phyloP scores from a whole-genome alignment of 345 rosid genomes.

The Eucalyptus globulus region DNA sequence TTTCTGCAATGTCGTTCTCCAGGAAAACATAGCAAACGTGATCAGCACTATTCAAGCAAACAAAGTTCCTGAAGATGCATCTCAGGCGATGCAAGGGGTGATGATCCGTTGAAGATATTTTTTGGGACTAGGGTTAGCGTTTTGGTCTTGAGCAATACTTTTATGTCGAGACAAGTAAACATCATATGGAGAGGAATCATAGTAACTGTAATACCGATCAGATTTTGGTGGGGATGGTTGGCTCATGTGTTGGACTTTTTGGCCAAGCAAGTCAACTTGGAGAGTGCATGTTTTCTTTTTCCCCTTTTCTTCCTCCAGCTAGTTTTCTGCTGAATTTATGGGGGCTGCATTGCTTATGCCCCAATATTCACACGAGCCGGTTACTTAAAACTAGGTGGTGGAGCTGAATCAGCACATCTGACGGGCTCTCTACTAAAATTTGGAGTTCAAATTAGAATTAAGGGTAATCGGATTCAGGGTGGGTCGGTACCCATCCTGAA shows the following conservation, averaged over 20 bases:
- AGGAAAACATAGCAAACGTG: conserved; percentile 64
- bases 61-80: conserved; percentile 71
- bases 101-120: conserved; percentile 24
- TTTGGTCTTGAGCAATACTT: background rate
- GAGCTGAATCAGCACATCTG: background rate
- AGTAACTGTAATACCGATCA: background rate
- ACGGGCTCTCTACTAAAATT: background rate
- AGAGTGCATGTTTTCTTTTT: background rate
- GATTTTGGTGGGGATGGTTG: background rate
- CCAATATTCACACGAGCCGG: background rate
- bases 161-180: background rate
- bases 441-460: background rate
- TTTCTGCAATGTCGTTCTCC: background rate
- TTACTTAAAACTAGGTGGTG: background rate
- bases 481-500: background rate
- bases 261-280: background rate
- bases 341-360: background rate
- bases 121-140: background rate
- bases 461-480: background rate
- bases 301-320: background rate
- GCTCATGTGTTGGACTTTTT: background rate
- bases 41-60: conserved; percentile 79
- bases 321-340: background rate
- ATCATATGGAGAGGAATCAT: background rate
- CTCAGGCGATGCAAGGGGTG: conserved; percentile 64